phyloP scores from a whole-genome alignment of 202 grass and related monocot species.

The Panicum hallii region DNA sequence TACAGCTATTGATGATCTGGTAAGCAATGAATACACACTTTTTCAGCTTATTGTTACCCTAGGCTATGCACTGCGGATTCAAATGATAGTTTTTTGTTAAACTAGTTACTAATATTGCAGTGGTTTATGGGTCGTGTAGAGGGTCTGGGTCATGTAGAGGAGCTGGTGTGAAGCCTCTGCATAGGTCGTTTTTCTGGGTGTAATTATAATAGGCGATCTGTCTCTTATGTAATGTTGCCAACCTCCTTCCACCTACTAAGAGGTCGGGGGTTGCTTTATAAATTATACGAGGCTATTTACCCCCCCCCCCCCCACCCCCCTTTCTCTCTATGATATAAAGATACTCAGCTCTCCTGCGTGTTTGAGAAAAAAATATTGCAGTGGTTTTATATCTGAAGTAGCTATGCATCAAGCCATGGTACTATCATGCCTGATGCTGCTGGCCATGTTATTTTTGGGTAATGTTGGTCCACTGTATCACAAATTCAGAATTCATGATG shows the following conservation, averaged over 20 bases:
- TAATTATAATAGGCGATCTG: too few relatives aligned
- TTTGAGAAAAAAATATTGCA: neutral
- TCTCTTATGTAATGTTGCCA: too few relatives aligned
- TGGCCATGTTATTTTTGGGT: conserved; percentile 14
- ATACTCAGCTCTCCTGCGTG: too few relatives aligned
- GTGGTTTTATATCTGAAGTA: conserved; percentile 17
- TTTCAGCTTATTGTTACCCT: neutral
- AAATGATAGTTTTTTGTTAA: conserved; percentile 14
- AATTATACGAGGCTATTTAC: too few relatives aligned
- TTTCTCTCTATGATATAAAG: too few relatives aligned
- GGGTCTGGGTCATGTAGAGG: too few relatives aligned
- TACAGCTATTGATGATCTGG: conserved; percentile 20
- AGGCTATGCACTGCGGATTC: conserved; percentile 7
- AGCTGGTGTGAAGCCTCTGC: too few relatives aligned
- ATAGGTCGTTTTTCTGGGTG: too few relatives aligned
- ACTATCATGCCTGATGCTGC: neutral
- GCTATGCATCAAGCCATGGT: conserved; percentile 1
- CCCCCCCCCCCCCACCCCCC: too few relatives aligned
- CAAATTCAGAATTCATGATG: neutral
- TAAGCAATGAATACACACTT: conserved; percentile 18
- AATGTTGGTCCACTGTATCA: neutral
- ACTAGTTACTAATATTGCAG: neutral
- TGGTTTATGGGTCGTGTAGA: too few relatives aligned
- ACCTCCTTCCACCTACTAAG: too few relatives aligned
- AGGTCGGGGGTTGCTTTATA: too few relatives aligned